Percentiles rank a stretch among this genome's conserved stretches.
phyloP scores from a whole-genome alignment of 306 rosid genomes.

The Dryas drummondii region DNA sequence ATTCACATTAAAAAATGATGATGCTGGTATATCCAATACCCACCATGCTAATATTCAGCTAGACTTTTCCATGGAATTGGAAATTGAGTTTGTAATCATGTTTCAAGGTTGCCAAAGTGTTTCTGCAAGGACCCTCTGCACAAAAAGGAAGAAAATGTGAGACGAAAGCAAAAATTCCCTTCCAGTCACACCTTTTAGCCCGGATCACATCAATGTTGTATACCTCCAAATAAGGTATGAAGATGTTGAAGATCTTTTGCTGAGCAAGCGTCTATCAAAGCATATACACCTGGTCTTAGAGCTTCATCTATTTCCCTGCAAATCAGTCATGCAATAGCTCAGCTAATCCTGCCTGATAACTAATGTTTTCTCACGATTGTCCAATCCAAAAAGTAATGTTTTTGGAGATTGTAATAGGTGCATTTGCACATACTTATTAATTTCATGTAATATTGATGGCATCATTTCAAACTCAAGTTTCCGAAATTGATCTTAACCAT shows the following conservation, averaged over 20 bases:
- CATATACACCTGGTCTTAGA: constrained; percentile 78
- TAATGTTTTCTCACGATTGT: not conserved
- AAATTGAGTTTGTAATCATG: constrained; percentile 71
- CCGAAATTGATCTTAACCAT: not conserved
- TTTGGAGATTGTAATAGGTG: not conserved
- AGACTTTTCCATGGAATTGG: constrained; percentile 85
- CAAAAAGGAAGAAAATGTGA: constrained; percentile 22
- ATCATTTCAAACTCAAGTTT: not conserved
- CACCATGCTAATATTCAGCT: constrained; percentile 15
- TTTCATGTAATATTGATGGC: not conserved
- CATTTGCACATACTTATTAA: not conserved
- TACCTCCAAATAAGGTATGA: constrained; percentile 89
- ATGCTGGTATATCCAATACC: constrained; percentile 14
- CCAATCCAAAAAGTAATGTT: not conserved
- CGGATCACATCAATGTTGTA: constrained; percentile 29
- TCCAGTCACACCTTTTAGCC: constrained; percentile 1
- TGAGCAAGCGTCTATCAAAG: constrained; percentile 73
- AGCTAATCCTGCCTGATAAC: constrained; percentile 22
- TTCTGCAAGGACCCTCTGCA: constrained; percentile 99
- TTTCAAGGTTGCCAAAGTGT: constrained; percentile 60
- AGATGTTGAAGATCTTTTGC: constrained; percentile 87
- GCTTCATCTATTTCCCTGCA: constrained; percentile 91
- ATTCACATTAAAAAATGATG: not conserved
- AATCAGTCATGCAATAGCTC: constrained; percentile 21
- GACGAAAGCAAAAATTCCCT: constrained; percentile 11